Conservation (phyloP, 257 asterid species). For the Primulina huaijiensis region DNA sequence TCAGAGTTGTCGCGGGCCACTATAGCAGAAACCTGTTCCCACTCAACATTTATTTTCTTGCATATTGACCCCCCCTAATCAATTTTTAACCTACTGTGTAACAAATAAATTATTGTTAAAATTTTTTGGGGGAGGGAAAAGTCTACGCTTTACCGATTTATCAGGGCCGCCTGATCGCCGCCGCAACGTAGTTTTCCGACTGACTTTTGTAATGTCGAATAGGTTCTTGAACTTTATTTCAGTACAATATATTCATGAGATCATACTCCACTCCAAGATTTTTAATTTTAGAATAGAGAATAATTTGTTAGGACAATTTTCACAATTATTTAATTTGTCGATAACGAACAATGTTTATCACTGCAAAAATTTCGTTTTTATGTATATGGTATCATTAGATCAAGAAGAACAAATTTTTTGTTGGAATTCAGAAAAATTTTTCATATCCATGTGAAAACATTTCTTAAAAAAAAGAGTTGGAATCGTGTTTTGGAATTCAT, state of each 20-base stretch:
- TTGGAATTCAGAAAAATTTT: too few species aligned
- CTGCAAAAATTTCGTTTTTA: too few species aligned
- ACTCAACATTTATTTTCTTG: neutral
- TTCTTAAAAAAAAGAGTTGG: too few species aligned
- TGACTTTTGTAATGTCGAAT: too few species aligned
- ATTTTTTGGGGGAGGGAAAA: constrained; percentile 9
- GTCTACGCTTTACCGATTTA: neutral
- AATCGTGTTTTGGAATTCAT: too few species aligned
- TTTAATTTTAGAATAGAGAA: neutral
- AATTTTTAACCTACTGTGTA: constrained; percentile 22
- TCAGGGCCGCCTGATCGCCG: neutral
- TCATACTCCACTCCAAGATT: neutral
- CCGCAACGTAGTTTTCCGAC: neutral
- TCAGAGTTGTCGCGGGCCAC: neutral
- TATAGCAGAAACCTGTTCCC: neutral
- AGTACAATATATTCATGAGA: neutral
- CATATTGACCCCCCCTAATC: constrained; percentile 24
- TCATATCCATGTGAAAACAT: too few species aligned
- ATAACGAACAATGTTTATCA: too few species aligned
- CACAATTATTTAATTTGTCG: too few species aligned
- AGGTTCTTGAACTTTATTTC: neutral
- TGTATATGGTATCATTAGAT: too few species aligned
- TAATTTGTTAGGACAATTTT: too few species aligned
- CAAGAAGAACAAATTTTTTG: too few species aligned
- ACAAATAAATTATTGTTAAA: constrained; percentile 11